These are phyloP conservation scores for Angomonas desouzai DNA, from an alignment of 208 protist genomes.

Conservation along the genomic window DNA sequence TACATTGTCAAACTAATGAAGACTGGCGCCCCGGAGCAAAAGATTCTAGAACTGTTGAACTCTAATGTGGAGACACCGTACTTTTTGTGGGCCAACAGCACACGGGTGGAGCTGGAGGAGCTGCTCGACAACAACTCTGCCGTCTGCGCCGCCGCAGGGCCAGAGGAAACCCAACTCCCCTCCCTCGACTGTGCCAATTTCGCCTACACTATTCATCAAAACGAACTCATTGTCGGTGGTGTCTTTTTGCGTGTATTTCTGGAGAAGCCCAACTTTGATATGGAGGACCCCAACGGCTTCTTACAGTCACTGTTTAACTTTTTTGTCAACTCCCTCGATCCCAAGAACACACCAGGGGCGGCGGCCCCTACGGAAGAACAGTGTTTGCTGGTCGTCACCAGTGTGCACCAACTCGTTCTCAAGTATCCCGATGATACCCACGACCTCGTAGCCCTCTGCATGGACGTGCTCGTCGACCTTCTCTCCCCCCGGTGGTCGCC, in stretches of 20 bases:
- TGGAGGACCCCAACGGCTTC: slow-evolving; percentile 72
- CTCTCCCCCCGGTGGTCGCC: slow-evolving; percentile 13
- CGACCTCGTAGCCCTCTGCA: slow-evolving; percentile 9
- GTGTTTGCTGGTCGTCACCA: slow-evolving; percentile 18
- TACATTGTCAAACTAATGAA: slow-evolving; percentile 45
- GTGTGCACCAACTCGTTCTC: slow-evolving; percentile 38
- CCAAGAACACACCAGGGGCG: background rate
- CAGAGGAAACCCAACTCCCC: slow-evolving; percentile 30
- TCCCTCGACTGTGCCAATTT: slow-evolving; percentile 29
- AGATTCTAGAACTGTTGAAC: slow-evolving; percentile 80
- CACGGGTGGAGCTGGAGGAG: slow-evolving; percentile 73
- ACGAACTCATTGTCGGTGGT: slow-evolving; percentile 81
- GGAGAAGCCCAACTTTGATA: slow-evolving; percentile 63
- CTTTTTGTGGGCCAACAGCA: slow-evolving; percentile 87
- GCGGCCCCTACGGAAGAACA: background rate
- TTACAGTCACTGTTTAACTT: slow-evolving; percentile 41
- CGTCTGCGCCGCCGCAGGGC: slow-evolving; percentile 34
- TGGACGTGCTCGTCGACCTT: slow-evolving; percentile 26
- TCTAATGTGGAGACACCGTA: slow-evolving; percentile 84
- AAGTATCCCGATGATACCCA: slow-evolving; percentile 15
- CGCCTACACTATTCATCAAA: slow-evolving; percentile 53
- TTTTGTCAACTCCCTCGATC: slow-evolving; percentile 6
- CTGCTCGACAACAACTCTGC: slow-evolving; percentile 50
- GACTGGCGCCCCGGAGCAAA: slow-evolving; percentile 18
- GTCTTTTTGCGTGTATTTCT: slow-evolving; percentile 91